Base-by-base conservation (phyloP, 371 early-diverging fungal genomes). In the Rhizopus sp. region DNA sequence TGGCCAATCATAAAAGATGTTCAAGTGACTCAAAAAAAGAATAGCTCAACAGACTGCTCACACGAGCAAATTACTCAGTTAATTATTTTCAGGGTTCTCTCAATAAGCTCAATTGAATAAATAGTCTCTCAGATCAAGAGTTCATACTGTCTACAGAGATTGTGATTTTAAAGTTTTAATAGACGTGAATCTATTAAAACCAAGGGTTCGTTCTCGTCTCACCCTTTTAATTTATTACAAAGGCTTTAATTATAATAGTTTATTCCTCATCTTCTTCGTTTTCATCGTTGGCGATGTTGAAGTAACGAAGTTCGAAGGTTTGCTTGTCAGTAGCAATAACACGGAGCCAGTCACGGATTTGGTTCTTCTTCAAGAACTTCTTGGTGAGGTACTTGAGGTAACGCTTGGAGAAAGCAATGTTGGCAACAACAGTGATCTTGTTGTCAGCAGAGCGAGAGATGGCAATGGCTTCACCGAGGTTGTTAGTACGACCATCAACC, bases 301-400 rank as follows among this genome's bases (percentile, higher is more conserved):
- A 96, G 94, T 97, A 98, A 71, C 89, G 85, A 80, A 98, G 90
- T 84, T 93, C 89, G 86, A 93, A 98, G 77, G 94, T 85, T 69
- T 82, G 76, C 93, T 95, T 94, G 85, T 83, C 80, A 69, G 87
- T 77, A 73, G 97, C 87, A 77, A 97, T 87, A 64, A 97, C 97
- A 80, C 98, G 95, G 77, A 98, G 84, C 93, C 94, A 97, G 87
- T 98, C 99, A 77, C 96, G 91, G 82, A 98, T 90, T 80, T 89
- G 86, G 91, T 96, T 85, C 93, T 98, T 96, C 93, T 98, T 98
- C 85, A 98, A 87, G 93, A 95, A 98, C 90, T 95, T 95, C 94
- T 98, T 98, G 84, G 98, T 92, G 53, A 97, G 89, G 90, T 98
- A 98, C 92, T 98, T 98, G 81, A 97, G 79, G 93, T 97, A 97